A percentile compares a stretch with the other conserved stretches of the same genome.
phyloP scores from a whole-genome alignment of 2,329 filamentous ascomycete species.

The Monosporascus sp. region DNA sequence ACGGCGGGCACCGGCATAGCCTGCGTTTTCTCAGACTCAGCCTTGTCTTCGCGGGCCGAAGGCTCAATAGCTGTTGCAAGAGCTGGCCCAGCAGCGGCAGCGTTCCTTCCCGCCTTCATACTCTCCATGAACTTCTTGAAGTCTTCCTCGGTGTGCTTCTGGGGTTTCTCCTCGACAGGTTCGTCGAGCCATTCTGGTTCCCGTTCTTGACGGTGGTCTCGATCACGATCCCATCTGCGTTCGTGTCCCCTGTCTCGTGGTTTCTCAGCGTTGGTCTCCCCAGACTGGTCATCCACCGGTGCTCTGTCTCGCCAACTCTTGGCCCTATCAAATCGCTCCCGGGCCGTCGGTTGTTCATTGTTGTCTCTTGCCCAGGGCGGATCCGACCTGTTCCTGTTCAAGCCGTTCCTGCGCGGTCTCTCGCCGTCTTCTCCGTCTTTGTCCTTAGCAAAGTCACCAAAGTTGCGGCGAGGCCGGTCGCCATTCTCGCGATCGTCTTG shows the following conservation, averaged over 20 bases:
- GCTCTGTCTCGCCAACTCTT: conserved; percentile 57
- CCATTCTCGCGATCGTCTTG: conserved; percentile 49
- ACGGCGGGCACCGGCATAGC: conserved; percentile 56
- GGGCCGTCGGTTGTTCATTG: conserved; percentile 30
- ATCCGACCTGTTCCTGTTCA: conserved; percentile 60
- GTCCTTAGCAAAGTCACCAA: conserved; percentile 44
- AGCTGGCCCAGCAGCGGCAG: conserved; percentile 32
- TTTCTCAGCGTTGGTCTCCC: conserved; percentile 33
- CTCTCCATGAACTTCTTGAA: conserved; percentile 92
- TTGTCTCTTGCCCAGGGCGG: conserved; percentile 70
- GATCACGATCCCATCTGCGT: conserved; percentile 50
- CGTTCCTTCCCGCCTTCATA: conserved; percentile 66
- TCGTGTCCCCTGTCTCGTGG: conserved; percentile 55
- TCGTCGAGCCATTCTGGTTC: conserved; percentile 91
- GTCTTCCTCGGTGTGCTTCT: conserved; percentile 78
- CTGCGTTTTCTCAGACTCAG: conserved; percentile 47
- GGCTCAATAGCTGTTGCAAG: conserved; percentile 27
- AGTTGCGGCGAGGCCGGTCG: conserved; percentile 43
- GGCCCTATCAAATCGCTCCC: conserved; percentile 52
- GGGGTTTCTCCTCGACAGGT: conserved; percentile 61
- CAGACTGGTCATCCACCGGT: conserved; percentile 31
- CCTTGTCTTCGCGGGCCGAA: conserved; percentile 29
- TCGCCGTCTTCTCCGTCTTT: conserved; percentile 48
- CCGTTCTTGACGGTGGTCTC: conserved; percentile 59
- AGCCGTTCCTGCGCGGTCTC: conserved; percentile 57